Evolutionary conservation across 805 yeast species (phyloP).

Genomic region (Starmera dryadoides): DNA sequence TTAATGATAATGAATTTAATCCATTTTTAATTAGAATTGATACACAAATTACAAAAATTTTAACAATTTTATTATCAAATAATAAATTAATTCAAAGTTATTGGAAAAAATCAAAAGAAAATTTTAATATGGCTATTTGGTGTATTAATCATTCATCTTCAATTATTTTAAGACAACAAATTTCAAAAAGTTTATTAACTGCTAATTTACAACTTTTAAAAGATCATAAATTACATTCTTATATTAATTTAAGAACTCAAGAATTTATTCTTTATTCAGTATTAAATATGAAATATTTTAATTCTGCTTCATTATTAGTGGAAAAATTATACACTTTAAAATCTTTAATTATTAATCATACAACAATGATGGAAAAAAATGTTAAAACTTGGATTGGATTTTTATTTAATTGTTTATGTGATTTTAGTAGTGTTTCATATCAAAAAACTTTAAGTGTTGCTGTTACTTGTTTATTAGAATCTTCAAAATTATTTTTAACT

Average conservation of each 20-base stretch:
- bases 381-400: constrained; percentile 16
- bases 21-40: constrained; percentile 18
- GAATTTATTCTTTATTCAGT: constrained; percentile 14
- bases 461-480: constrained; percentile 7
- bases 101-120: constrained; percentile 5
- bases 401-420: constrained; percentile 14
- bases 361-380: constrained; percentile 21
- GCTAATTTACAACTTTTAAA: constrained; percentile 18
- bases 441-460: constrained; percentile 7
- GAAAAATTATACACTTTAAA: constrained; percentile 17
- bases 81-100: constrained; percentile 2
- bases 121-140: constrained; percentile 9
- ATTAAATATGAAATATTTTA: constrained; percentile 15
- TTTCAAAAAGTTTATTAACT: constrained; percentile 16
- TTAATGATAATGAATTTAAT: constrained; percentile 1
- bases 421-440: constrained; percentile 5
- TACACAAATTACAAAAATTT: constrained; percentile 17
- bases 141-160: constrained; percentile 8
- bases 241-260: constrained; percentile 6
- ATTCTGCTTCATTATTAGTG: constrained; percentile 12
- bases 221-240: constrained; percentile 12
- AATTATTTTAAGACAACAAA: constrained; percentile 5
- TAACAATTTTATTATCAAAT: constrained; percentile 10
- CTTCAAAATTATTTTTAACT: constrained; percentile 10
- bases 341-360: constrained; percentile 8